Evolutionary conservation across 805 yeast species (phyloP), one percentile per base, ranked within the genome.

Genomic region (Grigorovia humatica): DNA sequence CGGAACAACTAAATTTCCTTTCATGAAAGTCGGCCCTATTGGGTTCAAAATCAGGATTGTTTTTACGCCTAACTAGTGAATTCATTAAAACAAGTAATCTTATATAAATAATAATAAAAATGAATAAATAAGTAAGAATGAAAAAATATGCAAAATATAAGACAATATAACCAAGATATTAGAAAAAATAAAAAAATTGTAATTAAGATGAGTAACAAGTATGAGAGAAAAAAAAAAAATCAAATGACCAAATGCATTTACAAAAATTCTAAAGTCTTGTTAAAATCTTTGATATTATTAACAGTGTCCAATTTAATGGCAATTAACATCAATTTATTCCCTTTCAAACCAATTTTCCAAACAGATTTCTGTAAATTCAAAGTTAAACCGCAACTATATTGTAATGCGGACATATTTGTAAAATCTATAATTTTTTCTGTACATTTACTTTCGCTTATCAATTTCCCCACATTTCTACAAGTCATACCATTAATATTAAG

Each of bases 281-380:
- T 55, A 40, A 51, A 54, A 49, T 62, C 64, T 30, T 57, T 58
- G 2, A 61, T 40, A 18, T 61, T 57, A 2, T 57, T 54, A 44
- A 55, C 54, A 7, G 60, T 54, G 9, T 59, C 59, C 2, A 55
- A 32, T 43, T 60, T 62, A 7, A 58, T 41, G 18, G 62, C 64
- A 9, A 61, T 53, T 51, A 62, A 44, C 48, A 62, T 55, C 4
- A 61, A 44, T 23, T 51, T 48, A 9, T 52, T 52, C 20, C 50
- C 44, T 12, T 52, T 48, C 12, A 59, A 49, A 11, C 58, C 63
- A 15, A 62, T 27, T 50, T 59, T 61, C 65, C 66, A 62, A 20
- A 60, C 17, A 3, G 61, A 59, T 45, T 56, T 59, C 1, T 56
- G 45, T 11, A 62, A 45, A 45, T 55, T 55, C 13, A 62, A 46